phyloP scores from a whole-genome alignment of 129 eudicot species.

The Apium graveolens region DNA sequence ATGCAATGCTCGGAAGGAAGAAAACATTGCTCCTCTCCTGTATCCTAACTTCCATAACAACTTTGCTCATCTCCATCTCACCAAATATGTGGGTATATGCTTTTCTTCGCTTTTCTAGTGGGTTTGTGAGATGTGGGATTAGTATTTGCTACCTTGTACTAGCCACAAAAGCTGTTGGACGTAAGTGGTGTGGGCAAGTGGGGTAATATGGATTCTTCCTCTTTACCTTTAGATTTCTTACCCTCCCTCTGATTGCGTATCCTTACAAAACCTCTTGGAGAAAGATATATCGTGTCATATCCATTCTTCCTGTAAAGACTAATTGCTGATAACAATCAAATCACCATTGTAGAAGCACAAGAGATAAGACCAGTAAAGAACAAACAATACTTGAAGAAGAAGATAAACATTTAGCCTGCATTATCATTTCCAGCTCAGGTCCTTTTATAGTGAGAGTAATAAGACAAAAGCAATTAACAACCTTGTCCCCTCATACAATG shows the following conservation, averaged over 20 bases:
- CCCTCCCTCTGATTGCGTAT: conserved; percentile 35
- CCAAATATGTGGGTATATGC: conserved; percentile 40
- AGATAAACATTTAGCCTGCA: no score
- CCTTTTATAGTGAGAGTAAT: no score
- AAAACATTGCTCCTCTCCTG: conserved; percentile 31
- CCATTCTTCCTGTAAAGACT: conserved; percentile 25
- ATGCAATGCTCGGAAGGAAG: conserved; percentile 34
- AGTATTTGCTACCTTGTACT: conserved; percentile 36
- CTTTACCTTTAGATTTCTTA: conserved; percentile 39
- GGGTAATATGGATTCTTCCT: conserved; percentile 41
- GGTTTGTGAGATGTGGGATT: conserved; percentile 30
- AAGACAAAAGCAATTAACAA: no score
- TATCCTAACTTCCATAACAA: conserved; percentile 29
- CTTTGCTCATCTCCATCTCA: conserved; percentile 27
- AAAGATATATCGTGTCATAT: conserved; percentile 20
- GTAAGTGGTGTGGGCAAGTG: conserved; percentile 38
- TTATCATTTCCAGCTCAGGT: no score
- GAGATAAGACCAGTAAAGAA: no score
- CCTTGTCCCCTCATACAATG: no score
- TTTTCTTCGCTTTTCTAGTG: conserved; percentile 25
- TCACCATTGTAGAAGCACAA: no score
- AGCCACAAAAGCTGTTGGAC: conserved; percentile 35
- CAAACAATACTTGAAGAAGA: no score
- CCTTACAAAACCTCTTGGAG: conserved; percentile 35
- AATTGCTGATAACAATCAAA: no score